These are phyloP conservation scores for Metarhizium brunneum DNA, from an alignment of 2,329 filamentous ascomycete genomes.

Conservation along the genomic window DNA sequence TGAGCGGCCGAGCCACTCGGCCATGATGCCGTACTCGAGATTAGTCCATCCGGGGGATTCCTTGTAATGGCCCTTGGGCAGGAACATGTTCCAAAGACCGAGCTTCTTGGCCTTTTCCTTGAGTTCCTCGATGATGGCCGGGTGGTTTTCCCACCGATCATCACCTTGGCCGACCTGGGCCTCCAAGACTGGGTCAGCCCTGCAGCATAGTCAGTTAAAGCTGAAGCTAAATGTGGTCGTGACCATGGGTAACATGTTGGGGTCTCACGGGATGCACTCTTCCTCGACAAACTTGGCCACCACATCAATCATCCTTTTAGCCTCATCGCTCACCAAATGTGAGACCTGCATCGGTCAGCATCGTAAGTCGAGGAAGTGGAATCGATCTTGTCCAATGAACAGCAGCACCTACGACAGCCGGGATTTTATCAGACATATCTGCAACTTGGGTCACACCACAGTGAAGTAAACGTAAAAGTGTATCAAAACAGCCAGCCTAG, in stretches of 20 bases:
- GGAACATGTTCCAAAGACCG: slow-evolving; percentile 97
- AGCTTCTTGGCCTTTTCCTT: slow-evolving; percentile 75
- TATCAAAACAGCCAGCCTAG: background rate
- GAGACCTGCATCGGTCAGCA: slow-evolving; percentile 26
- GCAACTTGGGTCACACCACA: background rate
- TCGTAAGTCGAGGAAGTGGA: background rate
- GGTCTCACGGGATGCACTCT: slow-evolving; percentile 69
- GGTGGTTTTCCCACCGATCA: slow-evolving; percentile 71
- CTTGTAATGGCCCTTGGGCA: slow-evolving; percentile 90
- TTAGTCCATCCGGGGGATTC: slow-evolving; percentile 93
- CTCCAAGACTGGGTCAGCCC: slow-evolving; percentile 68
- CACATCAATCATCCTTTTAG: slow-evolving; percentile 74
- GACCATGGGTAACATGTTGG: background rate
- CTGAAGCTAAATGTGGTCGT: background rate
- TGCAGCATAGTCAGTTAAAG: slow-evolving; percentile 18
- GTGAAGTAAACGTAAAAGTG: background rate
- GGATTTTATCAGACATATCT: slow-evolving; percentile 23
- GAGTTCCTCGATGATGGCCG: slow-evolving; percentile 75
- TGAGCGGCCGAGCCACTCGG: slow-evolving; percentile 87
- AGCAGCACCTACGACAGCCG: slow-evolving; percentile 19
- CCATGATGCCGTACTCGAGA: slow-evolving; percentile 96
- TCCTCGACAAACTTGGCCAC: slow-evolving; percentile 96
- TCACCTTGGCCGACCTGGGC: slow-evolving; percentile 72
- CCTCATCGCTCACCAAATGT: slow-evolving; percentile 68
- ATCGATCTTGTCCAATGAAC: background rate